phyloP scores from a whole-genome alignment of 345 rosid genomes.

The Melaleuca quinquenervia region DNA sequence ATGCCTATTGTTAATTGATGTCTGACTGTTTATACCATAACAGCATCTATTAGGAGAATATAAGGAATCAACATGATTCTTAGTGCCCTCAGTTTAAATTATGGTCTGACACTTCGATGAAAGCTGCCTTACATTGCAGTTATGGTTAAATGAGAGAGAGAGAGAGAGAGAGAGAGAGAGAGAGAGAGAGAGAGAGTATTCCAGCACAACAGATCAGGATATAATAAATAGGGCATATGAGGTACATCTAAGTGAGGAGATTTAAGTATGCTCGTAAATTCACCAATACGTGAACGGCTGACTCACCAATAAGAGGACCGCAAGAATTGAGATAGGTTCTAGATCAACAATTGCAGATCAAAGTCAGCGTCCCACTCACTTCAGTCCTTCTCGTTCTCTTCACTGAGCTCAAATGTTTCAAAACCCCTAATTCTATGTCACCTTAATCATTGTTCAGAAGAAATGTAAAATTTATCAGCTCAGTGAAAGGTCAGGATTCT shows the following conservation, averaged over 20 bases:
- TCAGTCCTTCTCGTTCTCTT: not conserved
- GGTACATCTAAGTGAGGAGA: not conserved
- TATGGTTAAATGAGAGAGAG: not conserved
- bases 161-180: not conserved
- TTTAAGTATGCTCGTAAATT: not conserved
- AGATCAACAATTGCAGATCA: not conserved
- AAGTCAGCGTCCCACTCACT: not conserved
- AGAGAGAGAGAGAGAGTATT: not conserved
- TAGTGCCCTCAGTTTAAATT: not conserved
- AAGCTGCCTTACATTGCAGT: not conserved
- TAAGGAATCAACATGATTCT: not conserved
- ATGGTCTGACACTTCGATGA: not conserved
- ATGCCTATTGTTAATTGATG: not conserved
- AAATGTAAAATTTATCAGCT: not conserved
- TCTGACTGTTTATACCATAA: not conserved
- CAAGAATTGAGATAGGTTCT: not conserved
- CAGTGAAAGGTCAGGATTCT: not conserved
- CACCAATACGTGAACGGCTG: not conserved
- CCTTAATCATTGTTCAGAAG: not conserved
- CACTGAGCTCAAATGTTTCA: not conserved
- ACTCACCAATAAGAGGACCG: not conserved
- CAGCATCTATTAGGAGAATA: not conserved
- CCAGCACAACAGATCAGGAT: not conserved
- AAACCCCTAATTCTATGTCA: not conserved
- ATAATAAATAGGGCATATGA: not conserved